Percentiles rank a stretch among this genome's conserved stretches.
Evolutionary conservation across 495 filamentous ascomycete genomes (phyloP).

Genomic region (Durotheca rogersii): DNA sequence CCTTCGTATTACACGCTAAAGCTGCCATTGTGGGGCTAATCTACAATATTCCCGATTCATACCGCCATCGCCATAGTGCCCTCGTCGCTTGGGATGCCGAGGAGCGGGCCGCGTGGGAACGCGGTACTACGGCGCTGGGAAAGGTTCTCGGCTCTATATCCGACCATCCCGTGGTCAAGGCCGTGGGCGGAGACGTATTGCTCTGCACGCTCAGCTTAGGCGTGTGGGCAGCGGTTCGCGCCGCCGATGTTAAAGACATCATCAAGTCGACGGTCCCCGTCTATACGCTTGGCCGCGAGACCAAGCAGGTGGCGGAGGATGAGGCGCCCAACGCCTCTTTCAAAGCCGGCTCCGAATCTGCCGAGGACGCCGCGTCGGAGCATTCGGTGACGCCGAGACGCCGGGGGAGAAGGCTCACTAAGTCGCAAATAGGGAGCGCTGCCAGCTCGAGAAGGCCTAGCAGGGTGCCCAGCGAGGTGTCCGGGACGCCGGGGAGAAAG

Average conservation of each 20-base stretch:
- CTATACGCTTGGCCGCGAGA: slow-evolving; percentile 13
- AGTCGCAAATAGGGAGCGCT: slow-evolving; percentile 22
- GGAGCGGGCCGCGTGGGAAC: slow-evolving; percentile 42
- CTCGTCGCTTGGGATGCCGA: slow-evolving; percentile 47
- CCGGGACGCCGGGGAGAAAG: slow-evolving; percentile 14
- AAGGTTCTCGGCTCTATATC: slow-evolving; percentile 43
- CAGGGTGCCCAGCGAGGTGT: slow-evolving; percentile 16
- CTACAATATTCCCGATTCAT: slow-evolving; percentile 44
- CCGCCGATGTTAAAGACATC: slow-evolving; percentile 47
- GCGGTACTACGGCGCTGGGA: slow-evolving; percentile 43
- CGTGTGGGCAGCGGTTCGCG: slow-evolving; percentile 54
- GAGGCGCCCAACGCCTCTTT: slow-evolving; percentile 3
- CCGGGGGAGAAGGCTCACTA: slow-evolving; percentile 18
- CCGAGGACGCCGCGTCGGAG: slow-evolving; percentile 17
- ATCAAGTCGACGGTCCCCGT: slow-evolving; percentile 25
- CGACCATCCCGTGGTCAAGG: slow-evolving; percentile 52
- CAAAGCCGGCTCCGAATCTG: slow-evolving; percentile 15
- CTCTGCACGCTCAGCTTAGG: slow-evolving; percentile 53
- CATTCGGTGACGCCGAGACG: slow-evolving; percentile 31
- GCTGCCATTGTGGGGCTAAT: slow-evolving; percentile 38
- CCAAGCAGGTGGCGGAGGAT: slow-evolving; percentile 4
- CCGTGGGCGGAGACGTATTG: slow-evolving; percentile 52
- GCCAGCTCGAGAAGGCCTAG: slow-evolving; percentile 19
- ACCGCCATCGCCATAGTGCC: slow-evolving; percentile 48
- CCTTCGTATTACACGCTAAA: slow-evolving; percentile 42